Percentiles rank a stretch among this genome's conserved stretches.
Conservation (phyloP, 148 eudicot genomes). For the Simmondsia chinensis region DNA sequence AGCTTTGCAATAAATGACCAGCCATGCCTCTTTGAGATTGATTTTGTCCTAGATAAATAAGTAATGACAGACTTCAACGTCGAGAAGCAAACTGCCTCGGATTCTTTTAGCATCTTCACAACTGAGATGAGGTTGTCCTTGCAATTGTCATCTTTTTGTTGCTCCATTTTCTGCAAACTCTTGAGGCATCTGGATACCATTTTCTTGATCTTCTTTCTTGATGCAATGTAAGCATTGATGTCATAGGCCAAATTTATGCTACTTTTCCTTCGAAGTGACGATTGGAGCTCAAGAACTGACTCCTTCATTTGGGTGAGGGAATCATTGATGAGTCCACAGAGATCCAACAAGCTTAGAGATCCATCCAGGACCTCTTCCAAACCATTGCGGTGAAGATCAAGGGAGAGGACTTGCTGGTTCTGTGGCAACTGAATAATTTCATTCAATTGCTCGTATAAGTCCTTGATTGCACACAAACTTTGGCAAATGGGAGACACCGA, state of each 20-base stretch:
- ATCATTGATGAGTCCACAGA: slow-evolving; percentile 12
- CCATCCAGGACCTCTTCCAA: slow-evolving; percentile 20
- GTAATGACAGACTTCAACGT: slow-evolving; percentile 13
- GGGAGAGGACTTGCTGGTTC: slow-evolving; percentile 12
- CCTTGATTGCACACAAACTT: not conserved
- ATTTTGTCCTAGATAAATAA: slow-evolving; percentile 4
- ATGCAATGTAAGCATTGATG: slow-evolving; percentile 9
- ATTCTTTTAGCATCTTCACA: slow-evolving; percentile 12
- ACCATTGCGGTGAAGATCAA: slow-evolving; percentile 1
- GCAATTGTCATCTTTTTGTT: slow-evolving; percentile 1
- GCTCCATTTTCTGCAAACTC: not conserved
- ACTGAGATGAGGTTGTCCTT: not conserved
- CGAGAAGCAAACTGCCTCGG: slow-evolving; percentile 7
- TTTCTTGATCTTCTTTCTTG: slow-evolving; percentile 16
- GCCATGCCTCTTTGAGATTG: slow-evolving; percentile 3
- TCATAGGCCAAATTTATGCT: not conserved
- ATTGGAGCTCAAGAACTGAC: slow-evolving; percentile 13
- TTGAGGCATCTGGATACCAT: slow-evolving; percentile 10
- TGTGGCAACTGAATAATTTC: not conserved
- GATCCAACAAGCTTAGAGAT: slow-evolving; percentile 18
- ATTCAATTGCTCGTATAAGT: slow-evolving; percentile 6
- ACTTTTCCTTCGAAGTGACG: slow-evolving; percentile 16
- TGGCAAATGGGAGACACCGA: slow-evolving; percentile 10
- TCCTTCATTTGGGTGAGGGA: slow-evolving; percentile 14
- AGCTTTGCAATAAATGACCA: slow-evolving; percentile 20